Evolutionary conservation across 768 basidiomycete species (phyloP), one percentile per base, ranked within the genome.

Genomic region (Psilocybe cyanescens): DNA sequence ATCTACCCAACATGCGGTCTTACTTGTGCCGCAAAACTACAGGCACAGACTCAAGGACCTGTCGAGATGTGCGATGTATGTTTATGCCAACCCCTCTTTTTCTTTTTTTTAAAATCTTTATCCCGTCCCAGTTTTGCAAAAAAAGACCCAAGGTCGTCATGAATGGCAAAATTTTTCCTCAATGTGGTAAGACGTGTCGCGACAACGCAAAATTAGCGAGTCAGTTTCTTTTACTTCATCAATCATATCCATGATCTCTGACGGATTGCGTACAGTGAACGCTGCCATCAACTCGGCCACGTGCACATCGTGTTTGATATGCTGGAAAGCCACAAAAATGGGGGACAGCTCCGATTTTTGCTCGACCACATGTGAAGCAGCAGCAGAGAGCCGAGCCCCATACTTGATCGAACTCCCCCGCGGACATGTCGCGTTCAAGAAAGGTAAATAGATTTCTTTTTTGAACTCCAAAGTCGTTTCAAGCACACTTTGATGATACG

Each of bases 401-500:
- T 60, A 67, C 1, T 51, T 74, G 4, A 56, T 73, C 8, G 73
- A 74, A 55, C 48, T 73, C 29, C 72, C 71, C 7, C 64, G 68
- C 3, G 73, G 73, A 17, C 73, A 74, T 55, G 29, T 61, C 3
- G 51, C 66, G 8, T 73, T 71, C 58, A 62, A 67, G 14, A 66
- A 57, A 44, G 63, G 72, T 68, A 24, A 24, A 14, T 14, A 19
- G 48, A 28, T 56, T 45, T 31, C 31, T 48, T 44, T 44, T 24
- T 24, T 24, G 24, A 24, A 24, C 24, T 24, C 24, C 24, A 24
- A 24, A 24, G 24, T 24, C 24, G 24, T 24, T 24, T 24, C 24
- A 24, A 24, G 24, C 24, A 24, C 24, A 24, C 24, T 24, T 24
- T 35, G 11, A 35, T 11, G 33, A 35, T 11, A 7, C 7, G 1